Base-by-base conservation (phyloP, 2,329 filamentous ascomycete genomes). In the Aspergillus quadrilineatus region DNA sequence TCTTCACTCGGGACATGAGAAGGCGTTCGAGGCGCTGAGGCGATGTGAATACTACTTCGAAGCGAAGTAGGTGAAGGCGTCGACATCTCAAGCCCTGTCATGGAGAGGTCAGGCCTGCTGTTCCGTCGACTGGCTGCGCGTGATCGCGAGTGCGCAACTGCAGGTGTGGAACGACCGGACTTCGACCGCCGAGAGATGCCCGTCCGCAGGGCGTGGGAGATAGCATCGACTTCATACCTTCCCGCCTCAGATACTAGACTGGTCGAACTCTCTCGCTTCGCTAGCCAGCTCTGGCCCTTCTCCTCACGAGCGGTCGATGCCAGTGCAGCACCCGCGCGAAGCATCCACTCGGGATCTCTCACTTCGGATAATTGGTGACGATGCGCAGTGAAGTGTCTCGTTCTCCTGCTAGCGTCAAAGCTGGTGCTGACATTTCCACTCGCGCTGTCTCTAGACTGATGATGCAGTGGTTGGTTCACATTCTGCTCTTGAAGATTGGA, bases 221-320 rank as follows among this genome's bases (percentile, higher is more conserved):
- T 22, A 7, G 44, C 17, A 41, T 61, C 51, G 54, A 69, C 62
- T 6, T 74, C 71, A 46, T 71, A 67, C 36, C 71, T 65, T 14
- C 75, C 66, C 30, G 58, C 60, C 14, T 79, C 71, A 1, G 71
- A 67, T 8, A 79, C 77, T 2, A 85, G 72, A 45, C 77, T 81
- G 0, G 83, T 85, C 1, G 79, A 80, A 58, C 79, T 83, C 59
- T 82, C 80, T 28, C 82, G 75, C 50, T 83, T 79, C 2, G 77
- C 74, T 3, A 86, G 75, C 84, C 84, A 86, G 54, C 79, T 80
- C 65, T 86, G 83, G n/a, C 84, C 84, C 62, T 86, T 86, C 56
- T 79, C 79, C 62, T 86, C 83, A 37, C 83, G 75, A 4, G 82
- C 79, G 17, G 83, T 78, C 4, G 81, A 79, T 2, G 83, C 80